A percentile compares a stretch with the other conserved stretches of the same genome.
Conservation (phyloP, 768 basidiomycete genomes). For the Multifurca ochricompacta region DNA sequence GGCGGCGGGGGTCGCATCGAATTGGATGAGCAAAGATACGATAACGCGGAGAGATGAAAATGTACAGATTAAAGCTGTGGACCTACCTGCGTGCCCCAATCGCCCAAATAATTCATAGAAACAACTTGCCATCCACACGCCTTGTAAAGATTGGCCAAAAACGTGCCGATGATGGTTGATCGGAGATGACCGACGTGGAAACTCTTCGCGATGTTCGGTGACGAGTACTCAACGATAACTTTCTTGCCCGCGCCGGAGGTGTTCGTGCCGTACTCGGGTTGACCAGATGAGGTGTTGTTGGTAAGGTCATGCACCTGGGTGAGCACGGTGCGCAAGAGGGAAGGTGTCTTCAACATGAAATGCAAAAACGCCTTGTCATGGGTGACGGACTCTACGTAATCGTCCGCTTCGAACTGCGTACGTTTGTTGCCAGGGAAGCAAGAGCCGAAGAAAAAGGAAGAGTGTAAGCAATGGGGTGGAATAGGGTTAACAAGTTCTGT, state of each 20-base stretch:
- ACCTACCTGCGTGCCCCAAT: slow-evolving; percentile 95
- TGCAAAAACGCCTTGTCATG: slow-evolving; percentile 77
- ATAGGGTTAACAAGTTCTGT: too few relatives aligned
- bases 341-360: slow-evolving; percentile 62
- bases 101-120: slow-evolving; percentile 90
- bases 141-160: slow-evolving; percentile 84
- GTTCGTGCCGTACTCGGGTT: slow-evolving; percentile 79
- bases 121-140: slow-evolving; percentile 91
- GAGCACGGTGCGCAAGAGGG: slow-evolving; percentile 59
- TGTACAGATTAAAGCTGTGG: too few relatives aligned
- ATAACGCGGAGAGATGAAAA: too few relatives aligned
- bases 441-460: too few relatives aligned
- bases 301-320: slow-evolving; percentile 69
- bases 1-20: too few relatives aligned
- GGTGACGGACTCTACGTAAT: slow-evolving; percentile 62
- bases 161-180: slow-evolving; percentile 98
- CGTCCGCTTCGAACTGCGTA: slow-evolving; percentile 73
- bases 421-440: background rate
- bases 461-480: background rate
- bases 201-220: slow-evolving; percentile 95
- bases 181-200: slow-evolving; percentile 97
- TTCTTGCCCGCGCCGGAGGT: slow-evolving; percentile 72
- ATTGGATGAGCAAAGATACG: too few relatives aligned
- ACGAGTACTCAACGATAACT: slow-evolving; percentile 85
- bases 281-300: slow-evolving; percentile 46